A percentile compares a stretch with the other conserved stretches of the same genome.
phyloP scores from a whole-genome alignment of 2,329 filamentous ascomycete genomes.

The Colletotrichum ledebouriae region DNA sequence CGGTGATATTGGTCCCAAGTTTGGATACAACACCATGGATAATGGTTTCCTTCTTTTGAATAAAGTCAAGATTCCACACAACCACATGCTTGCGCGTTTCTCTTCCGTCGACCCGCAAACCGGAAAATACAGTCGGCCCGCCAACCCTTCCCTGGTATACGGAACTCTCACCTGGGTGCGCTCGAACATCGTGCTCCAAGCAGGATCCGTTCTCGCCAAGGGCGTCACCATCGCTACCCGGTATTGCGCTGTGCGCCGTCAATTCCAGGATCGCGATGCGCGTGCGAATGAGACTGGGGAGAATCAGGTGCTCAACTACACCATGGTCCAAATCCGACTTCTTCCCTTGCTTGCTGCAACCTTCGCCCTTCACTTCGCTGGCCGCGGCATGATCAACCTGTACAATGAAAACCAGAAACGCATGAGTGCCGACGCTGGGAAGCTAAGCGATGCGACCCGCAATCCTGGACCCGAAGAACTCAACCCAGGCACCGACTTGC shows the following conservation, averaged over 20 bases:
- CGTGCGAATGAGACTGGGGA: slow-evolving; percentile 69
- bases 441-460: slow-evolving; percentile 59
- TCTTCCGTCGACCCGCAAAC: slow-evolving; percentile 75
- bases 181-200: slow-evolving; percentile 79
- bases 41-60: slow-evolving; percentile 86
- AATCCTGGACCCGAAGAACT: slow-evolving; percentile 77
- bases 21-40: slow-evolving; percentile 85
- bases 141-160: slow-evolving; percentile 77
- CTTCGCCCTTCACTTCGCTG: slow-evolving; percentile 85
- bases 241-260: slow-evolving; percentile 80
- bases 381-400: slow-evolving; percentile 79
- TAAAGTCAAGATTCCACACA: slow-evolving; percentile 79
- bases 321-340: slow-evolving; percentile 82
- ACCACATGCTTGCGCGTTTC: slow-evolving; percentile 65
- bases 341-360: slow-evolving; percentile 80
- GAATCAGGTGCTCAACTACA: slow-evolving; percentile 84
- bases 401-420: slow-evolving; percentile 80
- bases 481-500: slow-evolving; percentile 71
- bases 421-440: slow-evolving; percentile 64
- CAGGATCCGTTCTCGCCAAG: slow-evolving; percentile 77
- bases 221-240: slow-evolving; percentile 84
- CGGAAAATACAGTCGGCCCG: slow-evolving; percentile 75
- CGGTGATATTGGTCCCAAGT: slow-evolving; percentile 85
- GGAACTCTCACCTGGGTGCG: slow-evolving; percentile 83
- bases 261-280: slow-evolving; percentile 82